Base-by-base conservation (phyloP, 1,284 basidiomycete genomes). In the Cutaneotrichosporon sp. region DNA sequence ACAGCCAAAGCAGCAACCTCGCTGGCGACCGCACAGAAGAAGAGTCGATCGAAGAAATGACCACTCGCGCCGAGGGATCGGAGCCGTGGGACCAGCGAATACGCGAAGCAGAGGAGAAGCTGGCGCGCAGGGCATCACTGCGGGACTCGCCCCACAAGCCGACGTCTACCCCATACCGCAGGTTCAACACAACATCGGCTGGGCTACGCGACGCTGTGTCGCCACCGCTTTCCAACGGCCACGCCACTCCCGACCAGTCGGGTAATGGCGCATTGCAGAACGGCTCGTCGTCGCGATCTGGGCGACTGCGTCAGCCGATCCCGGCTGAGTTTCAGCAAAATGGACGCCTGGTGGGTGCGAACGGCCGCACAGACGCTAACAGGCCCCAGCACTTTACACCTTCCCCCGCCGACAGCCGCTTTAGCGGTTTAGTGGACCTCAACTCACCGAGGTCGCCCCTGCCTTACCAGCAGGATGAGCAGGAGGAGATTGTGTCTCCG, bases 21-120 rank as follows among this genome's bases (percentile, higher is more conserved):
- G 57, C 25, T n/a, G 49, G 47, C 52, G 55, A 36, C n/a, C 33
- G 31, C 6, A 53, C 52, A n/a, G 57, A 61, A 18, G 60, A 62
- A 46, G 60, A 61, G 43, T 22, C 34, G 8, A 10, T 54, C 4
- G 55, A 47, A n/a, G 43, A 27, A 7, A 27, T 38, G 14, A 43
- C 20, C 38, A 18, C 10, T 11, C 45, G 45, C 18, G 24, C 47
- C n/a, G n/a, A n/a, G n/a, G n/a, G n/a, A n/a, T n/a, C n/a, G n/a
- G 45, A 50, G 14, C 29, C 55, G n/a, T 49, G 73, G 7, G 74
- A 76, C 51, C 69, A 72, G 4, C 64, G 69, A 38, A 75, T 78
- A n/a, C 63, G 67, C 10, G 67, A 72, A 47, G 74, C 72, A 0
- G 74, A 76, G 54, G 73, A 72, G 46, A 67, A 67, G 52, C 63